Conservation (phyloP, 176 grass and related monocot species). For the Triticum monococcum region DNA sequence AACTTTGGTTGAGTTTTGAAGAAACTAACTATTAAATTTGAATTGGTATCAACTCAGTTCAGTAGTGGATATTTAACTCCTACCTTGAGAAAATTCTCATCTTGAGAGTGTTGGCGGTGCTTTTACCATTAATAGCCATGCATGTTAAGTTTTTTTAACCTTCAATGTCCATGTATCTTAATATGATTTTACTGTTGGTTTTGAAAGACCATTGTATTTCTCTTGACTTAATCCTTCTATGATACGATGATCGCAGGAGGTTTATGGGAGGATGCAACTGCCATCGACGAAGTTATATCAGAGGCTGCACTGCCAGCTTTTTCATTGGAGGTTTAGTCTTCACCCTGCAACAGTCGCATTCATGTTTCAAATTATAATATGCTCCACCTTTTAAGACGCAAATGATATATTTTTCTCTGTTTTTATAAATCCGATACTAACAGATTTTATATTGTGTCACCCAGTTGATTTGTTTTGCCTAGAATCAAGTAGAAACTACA, state of each 20-base stretch:
- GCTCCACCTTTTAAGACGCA: background rate
- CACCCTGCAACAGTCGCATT: conserved; percentile 27
- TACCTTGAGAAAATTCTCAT: conserved; percentile 7
- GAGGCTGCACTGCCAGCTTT: conserved; percentile 93
- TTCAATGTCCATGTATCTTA: conserved; percentile 1
- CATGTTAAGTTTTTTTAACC: conserved; percentile 9
- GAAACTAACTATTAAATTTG: conserved; percentile 19
- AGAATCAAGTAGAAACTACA: conserved; percentile 29
- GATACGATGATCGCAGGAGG: conserved; percentile 50
- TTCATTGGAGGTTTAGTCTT: conserved; percentile 79
- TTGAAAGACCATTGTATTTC: conserved; percentile 21
- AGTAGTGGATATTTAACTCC: background rate
- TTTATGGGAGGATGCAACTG: conserved; percentile 73
- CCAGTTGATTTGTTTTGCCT: conserved; percentile 19
- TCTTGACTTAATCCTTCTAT: conserved; percentile 28
- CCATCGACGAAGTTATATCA: conserved; percentile 83
- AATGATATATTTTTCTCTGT: background rate
- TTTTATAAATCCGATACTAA: conserved; percentile 11
- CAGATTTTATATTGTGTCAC: conserved; percentile 15
- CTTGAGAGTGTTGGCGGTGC: background rate
- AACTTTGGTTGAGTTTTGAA: conserved; percentile 19
- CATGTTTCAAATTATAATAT: conserved; percentile 1
- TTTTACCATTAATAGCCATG: conserved; percentile 1
- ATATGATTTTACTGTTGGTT: conserved; percentile 2
- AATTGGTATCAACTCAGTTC: conserved; percentile 12